phyloP scores from a whole-genome alignment of 2,329 filamentous ascomycete species.

The Fusarium humuli region DNA sequence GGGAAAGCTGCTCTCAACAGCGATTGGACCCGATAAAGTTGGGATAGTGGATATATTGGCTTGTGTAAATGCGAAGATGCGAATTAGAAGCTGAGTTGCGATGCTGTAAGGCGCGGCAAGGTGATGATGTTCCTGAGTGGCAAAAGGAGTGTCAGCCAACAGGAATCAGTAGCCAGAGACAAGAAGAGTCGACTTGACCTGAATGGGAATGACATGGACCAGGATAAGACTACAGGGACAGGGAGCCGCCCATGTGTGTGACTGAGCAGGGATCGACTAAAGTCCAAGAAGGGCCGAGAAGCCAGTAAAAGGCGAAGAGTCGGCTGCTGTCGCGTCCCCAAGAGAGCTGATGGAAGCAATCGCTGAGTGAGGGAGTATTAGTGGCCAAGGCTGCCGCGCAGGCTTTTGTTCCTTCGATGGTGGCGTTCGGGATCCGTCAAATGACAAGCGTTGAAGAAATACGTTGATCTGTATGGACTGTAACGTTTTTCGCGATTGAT shows the following conservation, averaged over 20 bases:
- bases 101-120: constrained; percentile 8
- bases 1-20: constrained; percentile 4
- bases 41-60: constrained; percentile 21
- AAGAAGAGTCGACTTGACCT: constrained; percentile 18
- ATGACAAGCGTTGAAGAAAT: constrained; percentile 23
- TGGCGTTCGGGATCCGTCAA: constrained; percentile 17
- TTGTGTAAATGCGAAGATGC: constrained; percentile 15
- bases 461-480: constrained; percentile 16
- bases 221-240: not conserved
- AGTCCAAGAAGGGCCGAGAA: constrained; percentile 44
- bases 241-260: constrained; percentile 27
- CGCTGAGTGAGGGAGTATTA: constrained; percentile 10
- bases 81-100: constrained; percentile 37
- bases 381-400: constrained; percentile 33
- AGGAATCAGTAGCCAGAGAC: constrained; percentile 17
- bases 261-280: constrained; percentile 27
- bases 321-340: constrained; percentile 28
- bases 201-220: constrained; percentile 33
- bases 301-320: constrained; percentile 43
- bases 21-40: constrained; percentile 35
- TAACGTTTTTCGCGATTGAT: constrained; percentile 10
- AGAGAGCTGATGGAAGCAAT: constrained; percentile 17
- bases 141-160: constrained; percentile 24
- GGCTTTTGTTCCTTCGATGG: constrained; percentile 14
- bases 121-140: constrained; percentile 39